A percentile compares a stretch with the other conserved stretches of the same genome.
Evolutionary conservation across 495 filamentous ascomycete genomes (phyloP).

Genomic region (Penicillium taxi): DNA sequence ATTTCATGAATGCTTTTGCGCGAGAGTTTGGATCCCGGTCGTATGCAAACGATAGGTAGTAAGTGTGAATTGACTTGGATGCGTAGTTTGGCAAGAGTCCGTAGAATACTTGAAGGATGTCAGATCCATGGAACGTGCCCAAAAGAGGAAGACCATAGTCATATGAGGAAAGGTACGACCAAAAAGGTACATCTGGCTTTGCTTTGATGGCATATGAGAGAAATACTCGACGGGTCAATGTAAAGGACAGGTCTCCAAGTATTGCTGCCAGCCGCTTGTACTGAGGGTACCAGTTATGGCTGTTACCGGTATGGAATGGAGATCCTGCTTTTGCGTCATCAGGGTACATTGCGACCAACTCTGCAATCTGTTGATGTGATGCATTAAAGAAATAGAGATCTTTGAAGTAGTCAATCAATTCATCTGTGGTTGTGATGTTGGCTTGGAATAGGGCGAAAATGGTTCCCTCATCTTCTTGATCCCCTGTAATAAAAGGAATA

Average conservation of each 20-base stretch:
- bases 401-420: slow-evolving; percentile 52
- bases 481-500: slow-evolving; percentile 51
- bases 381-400: slow-evolving; percentile 50
- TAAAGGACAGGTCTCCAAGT: slow-evolving; percentile 62
- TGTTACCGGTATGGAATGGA: slow-evolving; percentile 55
- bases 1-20: slow-evolving; percentile 34
- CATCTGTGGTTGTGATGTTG: slow-evolving; percentile 51
- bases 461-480: slow-evolving; percentile 56
- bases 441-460: slow-evolving; percentile 55
- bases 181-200: slow-evolving; percentile 50
- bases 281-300: slow-evolving; percentile 62
- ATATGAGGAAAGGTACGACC: slow-evolving; percentile 67
- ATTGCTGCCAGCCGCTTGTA: slow-evolving; percentile 74
- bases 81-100: slow-evolving; percentile 54
- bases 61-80: slow-evolving; percentile 48
- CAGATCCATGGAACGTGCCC: slow-evolving; percentile 65
- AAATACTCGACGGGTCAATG: slow-evolving; percentile 52
- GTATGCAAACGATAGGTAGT: slow-evolving; percentile 60
- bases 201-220: slow-evolving; percentile 33
- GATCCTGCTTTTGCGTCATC: slow-evolving; percentile 44
- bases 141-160: slow-evolving; percentile 59
- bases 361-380: slow-evolving; percentile 31
- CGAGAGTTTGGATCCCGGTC: slow-evolving; percentile 54
- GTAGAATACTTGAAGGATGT: slow-evolving; percentile 59
- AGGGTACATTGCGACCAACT: slow-evolving; percentile 50